Percentiles rank a stretch among this genome's conserved stretches.
These are phyloP conservation scores for Boletus tomentosulus DNA, from an alignment of 768 basidiomycete species.

Conservation along the genomic window DNA sequence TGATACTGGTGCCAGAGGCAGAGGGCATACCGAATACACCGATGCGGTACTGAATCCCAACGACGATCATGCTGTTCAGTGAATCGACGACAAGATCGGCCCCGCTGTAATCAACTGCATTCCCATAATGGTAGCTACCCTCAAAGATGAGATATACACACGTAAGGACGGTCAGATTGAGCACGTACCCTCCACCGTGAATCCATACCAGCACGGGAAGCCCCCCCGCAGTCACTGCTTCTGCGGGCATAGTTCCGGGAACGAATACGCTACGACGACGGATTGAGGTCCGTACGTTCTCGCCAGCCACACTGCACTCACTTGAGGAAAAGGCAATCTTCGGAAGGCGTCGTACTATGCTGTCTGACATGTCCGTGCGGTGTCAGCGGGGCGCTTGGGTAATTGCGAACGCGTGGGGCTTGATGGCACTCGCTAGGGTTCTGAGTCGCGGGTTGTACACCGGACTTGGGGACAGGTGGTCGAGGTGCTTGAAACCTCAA, in stretches of 20 bases:
- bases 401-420: not conserved
- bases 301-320: not conserved
- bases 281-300: not conserved
- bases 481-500: not conserved
- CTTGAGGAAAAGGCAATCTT: constrained; percentile 1
- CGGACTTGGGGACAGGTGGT: not conserved
- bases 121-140: not conserved
- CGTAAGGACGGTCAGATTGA: constrained; percentile 29
- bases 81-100: constrained; percentile 24
- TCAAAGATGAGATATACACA: too few relatives aligned
- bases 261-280: not conserved
- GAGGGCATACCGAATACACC: constrained; percentile 30
- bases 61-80: constrained; percentile 20
- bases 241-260: not conserved
- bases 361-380: not conserved
- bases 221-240: not conserved
- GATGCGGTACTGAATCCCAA: constrained; percentile 34
- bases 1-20: too few relatives aligned
- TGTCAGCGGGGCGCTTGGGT: not conserved
- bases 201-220: not conserved
- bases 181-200: constrained; percentile 7
- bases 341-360: not conserved
- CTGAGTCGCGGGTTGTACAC: not conserved
- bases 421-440: not conserved
- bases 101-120: constrained; percentile 14